These are phyloP conservation scores for Cytospora leucostoma DNA, from an alignment of 2,329 filamentous ascomycete species.

Conservation along the genomic window DNA sequence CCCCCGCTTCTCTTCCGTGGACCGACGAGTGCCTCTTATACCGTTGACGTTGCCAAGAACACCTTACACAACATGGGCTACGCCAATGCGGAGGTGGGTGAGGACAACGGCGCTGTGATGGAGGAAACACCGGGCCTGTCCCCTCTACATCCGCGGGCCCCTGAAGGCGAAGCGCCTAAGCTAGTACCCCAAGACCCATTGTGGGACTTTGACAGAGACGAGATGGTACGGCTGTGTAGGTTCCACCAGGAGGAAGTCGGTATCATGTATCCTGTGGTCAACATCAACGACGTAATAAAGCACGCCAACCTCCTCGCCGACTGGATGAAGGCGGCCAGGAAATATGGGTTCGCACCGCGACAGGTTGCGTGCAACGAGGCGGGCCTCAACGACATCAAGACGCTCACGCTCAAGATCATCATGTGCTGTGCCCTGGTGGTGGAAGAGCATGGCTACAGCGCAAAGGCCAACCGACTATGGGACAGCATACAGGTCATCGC, in stretches of 20 bases:
- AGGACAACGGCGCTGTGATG: slow-evolving; percentile 57
- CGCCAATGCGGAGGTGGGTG: slow-evolving; percentile 59
- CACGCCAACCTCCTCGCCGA: slow-evolving; percentile 71
- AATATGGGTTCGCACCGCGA: slow-evolving; percentile 36
- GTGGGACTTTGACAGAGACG: slow-evolving; percentile 74
- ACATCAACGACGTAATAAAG: slow-evolving; percentile 69
- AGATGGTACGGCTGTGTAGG: slow-evolving; percentile 75
- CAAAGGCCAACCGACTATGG: slow-evolving; percentile 71
- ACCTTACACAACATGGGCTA: slow-evolving; percentile 89
- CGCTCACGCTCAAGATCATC: slow-evolving; percentile 78
- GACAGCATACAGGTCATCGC: slow-evolving; percentile 72
- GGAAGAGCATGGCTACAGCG: slow-evolving; percentile 77
- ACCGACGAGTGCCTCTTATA: slow-evolving; percentile 83
- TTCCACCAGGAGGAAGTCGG: slow-evolving; percentile 89
- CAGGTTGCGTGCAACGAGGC: slow-evolving; percentile 35
- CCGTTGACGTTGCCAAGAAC: slow-evolving; percentile 81
- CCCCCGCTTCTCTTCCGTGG: slow-evolving; percentile 71
- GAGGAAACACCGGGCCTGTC: slow-evolving; percentile 39
- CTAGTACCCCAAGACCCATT: slow-evolving; percentile 65
- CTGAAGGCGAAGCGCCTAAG: slow-evolving; percentile 19
- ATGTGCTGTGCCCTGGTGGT: slow-evolving; percentile 76
- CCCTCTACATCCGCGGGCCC: slow-evolving; percentile 35
- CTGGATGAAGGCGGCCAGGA: slow-evolving; percentile 64
- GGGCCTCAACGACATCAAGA: slow-evolving; percentile 51
- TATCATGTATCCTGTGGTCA: slow-evolving; percentile 86